phyloP scores from a whole-genome alignment of 768 basidiomycete genomes.

The Podaxis mareebaensis region DNA sequence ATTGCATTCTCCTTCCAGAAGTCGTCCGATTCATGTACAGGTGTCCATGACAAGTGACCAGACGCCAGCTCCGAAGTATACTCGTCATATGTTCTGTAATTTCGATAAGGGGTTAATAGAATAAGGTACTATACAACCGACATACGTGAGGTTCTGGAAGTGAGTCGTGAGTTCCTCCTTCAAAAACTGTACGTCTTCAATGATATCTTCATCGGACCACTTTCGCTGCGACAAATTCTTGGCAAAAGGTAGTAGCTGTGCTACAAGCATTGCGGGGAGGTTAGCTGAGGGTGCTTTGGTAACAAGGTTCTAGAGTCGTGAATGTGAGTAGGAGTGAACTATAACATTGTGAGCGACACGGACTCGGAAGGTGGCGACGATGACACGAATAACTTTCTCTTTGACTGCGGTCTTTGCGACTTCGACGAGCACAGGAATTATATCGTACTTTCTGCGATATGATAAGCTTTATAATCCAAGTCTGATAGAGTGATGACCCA shows the following conservation, averaged over 20 bases:
- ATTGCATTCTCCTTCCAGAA: conserved; percentile 97
- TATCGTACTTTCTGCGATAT: conserved; percentile 76
- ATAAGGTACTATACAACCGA: conserved; percentile 11
- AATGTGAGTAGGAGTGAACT: not conserved
- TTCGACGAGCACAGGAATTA: conserved; percentile 81
- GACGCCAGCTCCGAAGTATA: conserved; percentile 89
- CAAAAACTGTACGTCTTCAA: conserved; percentile 89
- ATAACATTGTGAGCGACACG: conserved; percentile 12
- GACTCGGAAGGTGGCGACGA: conserved; percentile 89
- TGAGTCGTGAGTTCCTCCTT: conserved; percentile 81
- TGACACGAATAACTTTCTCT: conserved; percentile 94
- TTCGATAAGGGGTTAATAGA: not conserved
- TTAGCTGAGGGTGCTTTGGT: conserved; percentile 85
- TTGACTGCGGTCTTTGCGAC: conserved; percentile 90
- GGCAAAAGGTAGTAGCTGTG: conserved; percentile 81
- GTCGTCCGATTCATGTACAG: conserved; percentile 93
- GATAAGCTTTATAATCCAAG: not conserved
- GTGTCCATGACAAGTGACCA: conserved; percentile 93
- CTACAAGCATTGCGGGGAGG: conserved; percentile 89
- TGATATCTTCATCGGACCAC: conserved; percentile 93
- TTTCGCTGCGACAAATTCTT: conserved; percentile 84
- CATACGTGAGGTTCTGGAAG: conserved; percentile 90
- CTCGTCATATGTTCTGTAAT: conserved; percentile 87
- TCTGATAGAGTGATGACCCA: conserved; percentile 32
- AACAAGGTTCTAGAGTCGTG: conserved; percentile 73